phyloP scores from a whole-genome alignment of 2,329 filamentous ascomycete species.

The Dactylellina drechsleri region DNA sequence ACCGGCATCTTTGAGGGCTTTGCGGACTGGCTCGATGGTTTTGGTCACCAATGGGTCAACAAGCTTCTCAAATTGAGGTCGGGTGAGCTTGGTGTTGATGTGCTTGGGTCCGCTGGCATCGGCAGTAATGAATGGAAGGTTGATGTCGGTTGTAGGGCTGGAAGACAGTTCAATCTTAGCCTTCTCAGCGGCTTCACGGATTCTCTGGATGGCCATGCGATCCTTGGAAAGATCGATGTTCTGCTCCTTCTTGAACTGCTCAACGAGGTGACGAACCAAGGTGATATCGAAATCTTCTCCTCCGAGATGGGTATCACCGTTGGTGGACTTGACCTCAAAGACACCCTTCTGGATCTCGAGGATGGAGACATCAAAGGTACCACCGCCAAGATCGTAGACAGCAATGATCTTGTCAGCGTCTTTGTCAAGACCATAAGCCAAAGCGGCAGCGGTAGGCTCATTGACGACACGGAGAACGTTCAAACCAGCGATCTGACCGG shows the following conservation, averaged over 20 bases:
- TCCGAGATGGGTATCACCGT: slow-evolving; percentile 97
- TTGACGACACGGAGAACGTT: slow-evolving; percentile 98
- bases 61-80: slow-evolving; percentile 90
- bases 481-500: slow-evolving; percentile 92
- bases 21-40: slow-evolving; percentile 92
- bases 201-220: slow-evolving; percentile 99
- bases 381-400: slow-evolving; percentile 97
- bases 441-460: slow-evolving; percentile 94
- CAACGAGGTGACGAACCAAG: slow-evolving; percentile 90
- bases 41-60: slow-evolving; percentile 87
- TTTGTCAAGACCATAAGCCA: slow-evolving; percentile 97
- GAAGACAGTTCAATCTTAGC: slow-evolving; percentile 99
- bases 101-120: slow-evolving; percentile 96
- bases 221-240: slow-evolving; percentile 88
- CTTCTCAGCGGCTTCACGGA: slow-evolving; percentile 98
- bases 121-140: slow-evolving; percentile 97
- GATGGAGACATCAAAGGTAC: slow-evolving; percentile 98
- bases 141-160: slow-evolving; percentile 94
- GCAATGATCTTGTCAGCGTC: slow-evolving; percentile 87
- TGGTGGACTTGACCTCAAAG: slow-evolving; percentile 99
- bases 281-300: slow-evolving; percentile 98
- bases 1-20: slow-evolving; percentile 94
- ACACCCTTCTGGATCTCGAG: slow-evolving; percentile 98
- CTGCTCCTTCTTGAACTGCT: slow-evolving; percentile 96
- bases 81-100: slow-evolving; percentile 94